phyloP scores from a whole-genome alignment of 164 flowering plant genomes.

The Aristolochia contorta region DNA sequence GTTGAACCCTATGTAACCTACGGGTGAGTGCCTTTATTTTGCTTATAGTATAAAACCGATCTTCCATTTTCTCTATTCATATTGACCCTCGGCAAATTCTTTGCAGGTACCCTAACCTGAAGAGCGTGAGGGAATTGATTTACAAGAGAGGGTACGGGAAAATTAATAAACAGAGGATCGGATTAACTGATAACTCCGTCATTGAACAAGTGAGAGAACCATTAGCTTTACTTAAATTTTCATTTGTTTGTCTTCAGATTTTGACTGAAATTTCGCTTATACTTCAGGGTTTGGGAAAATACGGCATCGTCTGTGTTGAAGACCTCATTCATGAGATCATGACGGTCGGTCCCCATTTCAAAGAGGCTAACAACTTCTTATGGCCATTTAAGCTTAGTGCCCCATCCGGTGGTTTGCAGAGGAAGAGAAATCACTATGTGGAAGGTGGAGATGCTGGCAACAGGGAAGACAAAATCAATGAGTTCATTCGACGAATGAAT shows the following conservation, averaged over 20 bases:
- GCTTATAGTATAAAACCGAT: not conserved
- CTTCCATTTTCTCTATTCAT: not conserved
- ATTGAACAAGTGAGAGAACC: constrained; percentile 30
- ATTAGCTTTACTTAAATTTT: not conserved
- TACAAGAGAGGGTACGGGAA: constrained; percentile 54
- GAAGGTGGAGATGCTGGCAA: constrained; percentile 63
- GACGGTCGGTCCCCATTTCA: constrained; percentile 57
- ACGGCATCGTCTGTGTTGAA: constrained; percentile 36
- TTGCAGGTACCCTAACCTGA: constrained; percentile 46
- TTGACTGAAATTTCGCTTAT: not conserved
- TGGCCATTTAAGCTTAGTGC: constrained; percentile 56
- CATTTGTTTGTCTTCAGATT: not conserved
- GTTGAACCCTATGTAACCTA: constrained; percentile 61
- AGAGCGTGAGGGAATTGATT: constrained; percentile 44
- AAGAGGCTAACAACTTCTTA: constrained; percentile 49
- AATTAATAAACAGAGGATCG: constrained; percentile 35
- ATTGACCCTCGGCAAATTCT: not conserved
- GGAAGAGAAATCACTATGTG: constrained; percentile 52
- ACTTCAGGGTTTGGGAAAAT: constrained; percentile 38
- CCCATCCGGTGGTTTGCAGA: constrained; percentile 40
- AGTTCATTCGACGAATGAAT: constrained; percentile 28
- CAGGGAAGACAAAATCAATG: constrained; percentile 32
- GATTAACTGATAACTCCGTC: constrained; percentile 45
- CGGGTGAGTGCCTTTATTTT: constrained; percentile 25
- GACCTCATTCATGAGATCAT: constrained; percentile 50